These are phyloP conservation scores for Obba rivulosa DNA, from an alignment of 768 basidiomycete species.

Conservation along the genomic window DNA sequence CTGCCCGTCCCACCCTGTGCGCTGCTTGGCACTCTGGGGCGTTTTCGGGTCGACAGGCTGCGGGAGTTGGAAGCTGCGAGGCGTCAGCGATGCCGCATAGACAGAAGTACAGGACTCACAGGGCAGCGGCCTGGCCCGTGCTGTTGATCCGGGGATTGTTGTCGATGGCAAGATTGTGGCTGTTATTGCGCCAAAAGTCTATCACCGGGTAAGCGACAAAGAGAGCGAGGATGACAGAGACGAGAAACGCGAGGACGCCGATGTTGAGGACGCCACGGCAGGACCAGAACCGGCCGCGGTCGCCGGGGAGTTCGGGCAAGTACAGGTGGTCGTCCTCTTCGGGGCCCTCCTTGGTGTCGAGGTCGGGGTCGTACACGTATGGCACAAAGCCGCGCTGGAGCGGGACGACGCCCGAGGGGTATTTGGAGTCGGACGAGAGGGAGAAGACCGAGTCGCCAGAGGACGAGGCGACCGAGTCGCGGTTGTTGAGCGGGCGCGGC, in stretches of 20 bases:
- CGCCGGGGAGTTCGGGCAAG: constrained; percentile 40
- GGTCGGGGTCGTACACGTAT: constrained; percentile 64
- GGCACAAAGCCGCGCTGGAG: constrained; percentile 42
- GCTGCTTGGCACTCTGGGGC: constrained; percentile 47
- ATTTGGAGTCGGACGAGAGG: constrained; percentile 56
- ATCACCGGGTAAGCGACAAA: constrained; percentile 84
- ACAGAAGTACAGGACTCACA: constrained; percentile 28
- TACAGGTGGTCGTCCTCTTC: constrained; percentile 80
- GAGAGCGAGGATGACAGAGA: constrained; percentile 56
- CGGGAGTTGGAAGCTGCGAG: constrained; percentile 39
- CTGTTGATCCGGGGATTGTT: constrained; percentile 64
- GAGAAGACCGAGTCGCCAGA: constrained; percentile 47
- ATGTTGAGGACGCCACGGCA: constrained; percentile 63
- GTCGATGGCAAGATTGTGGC: constrained; percentile 41
- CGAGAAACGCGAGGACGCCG: constrained; percentile 56
- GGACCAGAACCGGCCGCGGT: constrained; percentile 29
- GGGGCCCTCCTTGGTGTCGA: constrained; percentile 45
- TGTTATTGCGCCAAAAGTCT: constrained; percentile 39
- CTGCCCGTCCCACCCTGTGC: constrained; percentile 70
- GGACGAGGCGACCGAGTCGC: constrained; percentile 44
- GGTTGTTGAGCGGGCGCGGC: constrained; percentile 17
- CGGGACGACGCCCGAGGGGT: constrained; percentile 39
- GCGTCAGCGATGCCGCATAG: not conserved
- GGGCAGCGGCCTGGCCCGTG: constrained; percentile 61
- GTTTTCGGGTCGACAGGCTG: constrained; percentile 68